Percentiles rank a stretch among this genome's conserved stretches.
phyloP scores from a whole-genome alignment of 164 flowering plant genomes.

The Chimonanthus salicifolius region DNA sequence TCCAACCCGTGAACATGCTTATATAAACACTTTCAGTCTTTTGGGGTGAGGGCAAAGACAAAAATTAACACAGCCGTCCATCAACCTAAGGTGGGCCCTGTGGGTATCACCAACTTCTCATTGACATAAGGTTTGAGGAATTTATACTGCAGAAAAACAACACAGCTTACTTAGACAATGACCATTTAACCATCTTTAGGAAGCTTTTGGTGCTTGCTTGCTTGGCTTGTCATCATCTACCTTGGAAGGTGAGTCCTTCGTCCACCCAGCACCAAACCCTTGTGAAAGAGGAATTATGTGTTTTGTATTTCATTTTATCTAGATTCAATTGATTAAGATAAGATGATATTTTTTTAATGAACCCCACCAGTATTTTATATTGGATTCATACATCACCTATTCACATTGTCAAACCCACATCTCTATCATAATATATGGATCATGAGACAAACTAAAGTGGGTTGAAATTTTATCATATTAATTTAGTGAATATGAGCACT shows the following conservation, averaged over 20 bases:
- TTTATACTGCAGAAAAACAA: background rate
- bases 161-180: background rate
- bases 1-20: too few species aligned
- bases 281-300: background rate
- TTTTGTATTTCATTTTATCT: conserved; percentile 2
- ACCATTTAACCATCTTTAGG: background rate
- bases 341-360: background rate
- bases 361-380: background rate
- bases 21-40: background rate
- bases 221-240: too few species aligned
- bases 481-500: background rate
- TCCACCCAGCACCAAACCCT: background rate
- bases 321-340: conserved; percentile 12
- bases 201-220: background rate
- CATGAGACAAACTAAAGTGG: conserved; percentile 3
- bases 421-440: background rate
- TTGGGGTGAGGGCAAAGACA: background rate
- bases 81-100: background rate
- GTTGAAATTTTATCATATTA: conserved; percentile 1
- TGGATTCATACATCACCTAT: conserved; percentile 8
- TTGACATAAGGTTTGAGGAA: background rate
- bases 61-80: background rate
- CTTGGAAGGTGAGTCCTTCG: too few species aligned
- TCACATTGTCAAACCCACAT: conserved; percentile 5
- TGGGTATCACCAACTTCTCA: background rate